Evolutionary conservation across 1,284 basidiomycete species (phyloP).

Genomic region (Lignosus rhinocerotis): DNA sequence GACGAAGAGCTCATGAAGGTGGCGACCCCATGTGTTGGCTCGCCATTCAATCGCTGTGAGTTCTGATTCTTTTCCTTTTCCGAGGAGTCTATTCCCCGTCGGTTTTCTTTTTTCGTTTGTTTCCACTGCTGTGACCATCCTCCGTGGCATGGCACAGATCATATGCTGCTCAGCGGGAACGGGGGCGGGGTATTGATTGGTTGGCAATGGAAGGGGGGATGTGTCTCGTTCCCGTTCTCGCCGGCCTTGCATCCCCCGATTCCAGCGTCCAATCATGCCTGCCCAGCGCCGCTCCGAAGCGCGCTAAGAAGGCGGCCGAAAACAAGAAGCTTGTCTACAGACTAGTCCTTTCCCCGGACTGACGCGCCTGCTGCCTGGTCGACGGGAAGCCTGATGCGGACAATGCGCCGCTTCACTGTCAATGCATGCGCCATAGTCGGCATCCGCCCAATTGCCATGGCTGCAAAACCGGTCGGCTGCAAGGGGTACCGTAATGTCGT

Average conservation of each 20-base stretch:
- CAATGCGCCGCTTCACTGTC: too few relatives aligned
- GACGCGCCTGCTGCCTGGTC: too few relatives aligned
- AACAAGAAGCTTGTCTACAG: background rate
- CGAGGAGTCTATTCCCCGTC: too few relatives aligned
- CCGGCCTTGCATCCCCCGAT: background rate
- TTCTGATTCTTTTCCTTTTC: background rate
- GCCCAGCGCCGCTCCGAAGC: background rate
- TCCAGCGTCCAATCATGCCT: background rate
- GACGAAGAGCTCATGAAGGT: slow-evolving; percentile 36
- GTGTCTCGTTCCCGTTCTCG: background rate
- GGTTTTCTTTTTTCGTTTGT: too few relatives aligned
- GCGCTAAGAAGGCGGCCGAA: background rate
- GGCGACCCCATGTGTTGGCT: slow-evolving; percentile 33
- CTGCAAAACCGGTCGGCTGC: background rate
- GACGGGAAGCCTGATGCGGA: too few relatives aligned
- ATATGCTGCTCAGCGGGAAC: background rate
- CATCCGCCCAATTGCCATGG: too few relatives aligned
- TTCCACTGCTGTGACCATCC: background rate
- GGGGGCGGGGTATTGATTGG: background rate
- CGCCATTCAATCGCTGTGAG: slow-evolving; percentile 33
- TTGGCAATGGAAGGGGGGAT: background rate
- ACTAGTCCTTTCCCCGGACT: too few relatives aligned
- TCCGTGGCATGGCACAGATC: too few relatives aligned
- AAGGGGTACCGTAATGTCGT: background rate
- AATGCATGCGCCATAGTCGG: too few relatives aligned